Evolutionary conservation across 768 basidiomycete genomes (phyloP).

Genomic region (Boletus rubropictus): DNA sequence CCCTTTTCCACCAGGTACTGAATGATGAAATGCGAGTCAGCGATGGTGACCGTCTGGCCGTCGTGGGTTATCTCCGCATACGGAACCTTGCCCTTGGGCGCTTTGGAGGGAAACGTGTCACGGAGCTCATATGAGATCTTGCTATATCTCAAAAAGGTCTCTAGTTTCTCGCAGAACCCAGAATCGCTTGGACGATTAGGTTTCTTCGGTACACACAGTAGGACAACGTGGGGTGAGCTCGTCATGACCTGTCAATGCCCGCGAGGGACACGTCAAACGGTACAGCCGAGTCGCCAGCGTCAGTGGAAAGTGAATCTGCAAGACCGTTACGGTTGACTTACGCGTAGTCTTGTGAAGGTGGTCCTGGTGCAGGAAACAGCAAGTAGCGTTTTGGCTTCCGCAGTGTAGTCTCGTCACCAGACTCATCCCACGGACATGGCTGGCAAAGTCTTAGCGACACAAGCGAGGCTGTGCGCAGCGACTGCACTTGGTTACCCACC

Average conservation of each 20-base stretch:
- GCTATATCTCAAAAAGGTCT: conserved; percentile 27
- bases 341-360: no score
- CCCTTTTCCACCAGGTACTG: conserved; percentile 24
- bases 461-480: background rate
- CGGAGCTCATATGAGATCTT: conserved; percentile 26
- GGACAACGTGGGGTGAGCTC: conserved; percentile 19
- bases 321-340: background rate
- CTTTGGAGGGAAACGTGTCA: conserved; percentile 21
- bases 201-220: conserved; percentile 23
- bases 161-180: conserved; percentile 33
- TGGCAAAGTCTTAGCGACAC: no score
- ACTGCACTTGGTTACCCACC: background rate
- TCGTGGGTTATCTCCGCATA: conserved; percentile 28
- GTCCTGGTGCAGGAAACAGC: no score
- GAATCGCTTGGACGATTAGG: conserved; percentile 21
- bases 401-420: no score
- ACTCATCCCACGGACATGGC: no score
- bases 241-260: conserved; percentile 15
- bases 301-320: background rate
- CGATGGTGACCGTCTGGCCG: conserved; percentile 13
- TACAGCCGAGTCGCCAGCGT: background rate
- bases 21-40: conserved; percentile 34
- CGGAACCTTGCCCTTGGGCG: conserved; percentile 32
- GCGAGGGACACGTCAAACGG: background rate
- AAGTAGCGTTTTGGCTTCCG: no score